phyloP scores from a whole-genome alignment of 2,329 filamentous ascomycete genomes.

The Biscogniauxia marginata region DNA sequence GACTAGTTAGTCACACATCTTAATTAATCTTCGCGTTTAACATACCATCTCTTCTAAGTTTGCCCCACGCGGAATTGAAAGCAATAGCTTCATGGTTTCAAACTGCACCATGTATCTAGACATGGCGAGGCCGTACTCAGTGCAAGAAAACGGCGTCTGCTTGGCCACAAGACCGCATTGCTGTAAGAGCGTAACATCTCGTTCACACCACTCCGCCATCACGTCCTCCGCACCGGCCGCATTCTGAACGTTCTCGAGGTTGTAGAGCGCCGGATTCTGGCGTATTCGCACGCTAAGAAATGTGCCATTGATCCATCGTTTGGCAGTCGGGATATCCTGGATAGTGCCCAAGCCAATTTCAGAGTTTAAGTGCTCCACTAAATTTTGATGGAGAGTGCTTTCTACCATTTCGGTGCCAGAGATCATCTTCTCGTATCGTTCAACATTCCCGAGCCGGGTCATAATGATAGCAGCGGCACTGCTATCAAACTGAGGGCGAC shows the following conservation, averaged over 20 bases:
- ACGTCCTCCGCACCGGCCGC: conserved; percentile 57
- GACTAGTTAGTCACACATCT: conserved; percentile 8
- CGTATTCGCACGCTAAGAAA: conserved; percentile 75
- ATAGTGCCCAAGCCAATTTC: conserved; percentile 78
- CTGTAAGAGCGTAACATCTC: conserved; percentile 64
- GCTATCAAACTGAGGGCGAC: conserved; percentile 78
- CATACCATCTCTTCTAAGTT: conserved; percentile 68
- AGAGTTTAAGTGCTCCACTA: conserved; percentile 82
- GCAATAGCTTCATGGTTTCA: conserved; percentile 71
- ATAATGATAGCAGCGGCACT: conserved; percentile 77
- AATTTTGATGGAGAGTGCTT: conserved; percentile 73
- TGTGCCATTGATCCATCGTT: conserved; percentile 72
- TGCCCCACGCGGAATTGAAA: conserved; percentile 59
- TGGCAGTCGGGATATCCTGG: conserved; percentile 61
- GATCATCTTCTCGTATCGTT: conserved; percentile 70
- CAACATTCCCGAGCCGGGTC: conserved; percentile 63
- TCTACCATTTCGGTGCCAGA: conserved; percentile 73
- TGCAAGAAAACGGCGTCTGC: conserved; percentile 54
- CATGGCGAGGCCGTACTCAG: conserved; percentile 77
- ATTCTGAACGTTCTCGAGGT: conserved; percentile 53
- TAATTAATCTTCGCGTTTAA: conserved; percentile 6
- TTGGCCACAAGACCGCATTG: conserved; percentile 56
- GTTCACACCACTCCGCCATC: conserved; percentile 68
- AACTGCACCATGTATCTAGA: conserved; percentile 79
- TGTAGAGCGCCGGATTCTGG: conserved; percentile 70